Evolutionary conservation across 1,284 basidiomycete genomes (phyloP), one percentile per base, ranked within the genome.

Genomic region (Heliocybe sulcata): DNA sequence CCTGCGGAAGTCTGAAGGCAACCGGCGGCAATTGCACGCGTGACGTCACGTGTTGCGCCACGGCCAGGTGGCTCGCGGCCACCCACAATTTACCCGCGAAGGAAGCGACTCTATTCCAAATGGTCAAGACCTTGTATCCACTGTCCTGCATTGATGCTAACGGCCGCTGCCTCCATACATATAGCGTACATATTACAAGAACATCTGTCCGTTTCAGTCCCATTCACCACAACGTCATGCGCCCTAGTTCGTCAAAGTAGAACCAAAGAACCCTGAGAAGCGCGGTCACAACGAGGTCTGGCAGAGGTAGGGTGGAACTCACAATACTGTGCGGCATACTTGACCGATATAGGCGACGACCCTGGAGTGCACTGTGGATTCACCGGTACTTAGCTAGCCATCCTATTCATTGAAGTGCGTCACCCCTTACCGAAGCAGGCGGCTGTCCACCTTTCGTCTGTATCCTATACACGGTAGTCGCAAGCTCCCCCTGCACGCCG

Each of bases 381-480:
- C 16, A 16, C 19, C 19, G 38, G 11, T 16, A 22, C 45, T 16
- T 51, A 35, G 55, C 45, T 51, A 19, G 26, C 10, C 2, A 19
- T 19, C 12, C 9, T 12, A 1, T 25, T 27, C 20, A 14, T 2
- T 20, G 25, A 6, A 4, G 6, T 52, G 35, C 23, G 47, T 27
- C 22, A 52, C 16, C 16, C 68, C 73, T 64, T 61, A 79, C 79
- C 14, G 72, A 72, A n/a, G 77, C 59, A 31, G 85, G 82, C 12
- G 85, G 81, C 63, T 85, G 81, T n/a, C 86, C 85, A 33, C 71
- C 74, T 22, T 73, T 71, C 9, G 84, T 87, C 61, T 83, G 76
- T 10, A 79, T 69, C 52, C 84, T 69, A 69, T 76, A 83, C 4
- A 85, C 71, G 53, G 74, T 67, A 54, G 70, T 70, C 2, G 83